Evolutionary conservation across 106 monocot species (phyloP).

Genomic region (Acorus gramineus): DNA sequence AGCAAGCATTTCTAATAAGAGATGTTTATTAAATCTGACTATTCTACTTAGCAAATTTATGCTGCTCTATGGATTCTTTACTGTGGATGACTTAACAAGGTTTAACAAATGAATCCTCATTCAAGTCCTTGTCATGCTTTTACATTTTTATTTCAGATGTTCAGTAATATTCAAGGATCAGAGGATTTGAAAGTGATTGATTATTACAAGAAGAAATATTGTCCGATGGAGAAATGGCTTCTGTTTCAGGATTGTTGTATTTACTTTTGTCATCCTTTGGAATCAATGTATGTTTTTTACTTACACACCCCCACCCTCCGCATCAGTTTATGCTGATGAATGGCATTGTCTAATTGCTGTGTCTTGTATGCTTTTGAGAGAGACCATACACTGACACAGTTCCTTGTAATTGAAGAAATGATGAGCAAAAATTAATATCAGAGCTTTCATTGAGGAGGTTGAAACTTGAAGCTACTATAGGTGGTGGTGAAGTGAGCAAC

Average conservation of each 20-base stretch:
- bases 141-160: conserved; percentile 37
- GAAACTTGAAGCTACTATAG: conserved; percentile 60
- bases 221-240: conserved; percentile 32
- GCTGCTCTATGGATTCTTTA: too few relatives aligned
- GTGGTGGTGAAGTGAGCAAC: conserved; percentile 60
- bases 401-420: conserved; percentile 46
- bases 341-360: not conserved
- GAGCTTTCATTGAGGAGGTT: conserved; percentile 69
- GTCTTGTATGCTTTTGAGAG: not conserved
- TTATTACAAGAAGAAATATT: conserved; percentile 62
- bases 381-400: not conserved
- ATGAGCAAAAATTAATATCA: conserved; percentile 37
- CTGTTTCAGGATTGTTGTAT: conserved; percentile 62
- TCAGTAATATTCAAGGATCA: conserved; percentile 52
- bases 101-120: too few relatives aligned
- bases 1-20: too few relatives aligned
- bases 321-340: not conserved
- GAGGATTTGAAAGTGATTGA: conserved; percentile 19
- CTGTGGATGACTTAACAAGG: too few relatives aligned
- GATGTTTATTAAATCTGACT: too few relatives aligned
- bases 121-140: too few relatives aligned
- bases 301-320: not conserved
- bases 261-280: conserved; percentile 20
- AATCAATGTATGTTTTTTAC: conserved; percentile 32
- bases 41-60: too few relatives aligned